Conservation (phyloP, 306 rosid species). For the Glycine tomentella region DNA sequence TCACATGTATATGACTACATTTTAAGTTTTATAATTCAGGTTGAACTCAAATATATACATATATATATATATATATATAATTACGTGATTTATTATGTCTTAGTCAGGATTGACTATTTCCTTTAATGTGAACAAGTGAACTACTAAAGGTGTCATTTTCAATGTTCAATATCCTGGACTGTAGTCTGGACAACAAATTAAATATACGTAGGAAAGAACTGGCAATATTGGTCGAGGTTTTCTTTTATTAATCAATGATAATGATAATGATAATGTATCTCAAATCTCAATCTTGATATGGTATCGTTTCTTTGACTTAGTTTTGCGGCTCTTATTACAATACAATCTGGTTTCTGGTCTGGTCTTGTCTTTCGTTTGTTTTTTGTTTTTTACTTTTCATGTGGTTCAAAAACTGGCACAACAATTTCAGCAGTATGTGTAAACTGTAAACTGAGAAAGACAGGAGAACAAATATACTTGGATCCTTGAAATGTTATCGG, state of each 20-base stretch:
- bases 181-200: not conserved
- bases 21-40: not conserved
- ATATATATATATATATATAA: not conserved
- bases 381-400: not conserved
- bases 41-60: not conserved
- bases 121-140: not conserved
- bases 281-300: constrained; percentile 15
- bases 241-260: constrained; percentile 8
- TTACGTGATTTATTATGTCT: not conserved
- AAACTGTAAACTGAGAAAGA: not conserved
- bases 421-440: constrained; percentile 24
- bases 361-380: not conserved
- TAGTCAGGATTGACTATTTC: not conserved
- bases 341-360: constrained; percentile 19
- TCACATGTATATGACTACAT: not conserved
- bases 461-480: too few relatives aligned
- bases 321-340: constrained; percentile 42
- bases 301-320: constrained; percentile 36
- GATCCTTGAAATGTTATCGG: too few relatives aligned
- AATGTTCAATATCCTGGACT: not conserved
- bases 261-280: not conserved
- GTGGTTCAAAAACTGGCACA: not conserved
- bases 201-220: not conserved
- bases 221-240: not conserved
- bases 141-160: constrained; percentile 40